A percentile compares a stretch with the other conserved stretches of the same genome.
Conservation (phyloP, 2,329 filamentous ascomycete genomes). For the Cladosporium sp. region DNA sequence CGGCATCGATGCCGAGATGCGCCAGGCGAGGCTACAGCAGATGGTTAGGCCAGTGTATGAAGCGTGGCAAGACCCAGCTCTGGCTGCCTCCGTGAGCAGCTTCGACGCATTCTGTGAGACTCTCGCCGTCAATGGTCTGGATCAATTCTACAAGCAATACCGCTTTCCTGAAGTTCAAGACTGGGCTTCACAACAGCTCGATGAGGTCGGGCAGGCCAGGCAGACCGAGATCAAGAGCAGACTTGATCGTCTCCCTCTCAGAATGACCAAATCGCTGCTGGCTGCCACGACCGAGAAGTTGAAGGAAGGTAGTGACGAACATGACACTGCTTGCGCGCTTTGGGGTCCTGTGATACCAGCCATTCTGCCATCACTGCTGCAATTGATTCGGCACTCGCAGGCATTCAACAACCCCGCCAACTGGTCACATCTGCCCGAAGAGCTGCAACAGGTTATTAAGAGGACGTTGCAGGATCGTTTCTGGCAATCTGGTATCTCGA, state of each 20-base stretch:
- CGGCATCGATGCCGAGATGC: conserved; percentile 65
- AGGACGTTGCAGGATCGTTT: conserved; percentile 90
- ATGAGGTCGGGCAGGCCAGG: conserved; percentile 72
- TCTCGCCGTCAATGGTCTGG: conserved; percentile 74
- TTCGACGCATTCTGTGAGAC: conserved; percentile 77
- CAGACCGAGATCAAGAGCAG: conserved; percentile 76
- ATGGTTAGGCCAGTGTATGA: conserved; percentile 81
- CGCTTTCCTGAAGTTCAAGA: conserved; percentile 73
- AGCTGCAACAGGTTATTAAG: conserved; percentile 72
- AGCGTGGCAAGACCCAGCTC: conserved; percentile 69
- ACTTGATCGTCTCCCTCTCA: conserved; percentile 70
- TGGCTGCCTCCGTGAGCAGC: conserved; percentile 66
- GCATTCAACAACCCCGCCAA: conserved; percentile 83
- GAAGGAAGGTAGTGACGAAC: conserved; percentile 67
- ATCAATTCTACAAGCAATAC: conserved; percentile 69
- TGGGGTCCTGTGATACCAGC: conserved; percentile 80
- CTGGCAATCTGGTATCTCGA: conserved; percentile 97
- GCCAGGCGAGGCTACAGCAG: conserved; percentile 65
- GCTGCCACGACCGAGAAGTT: conserved; percentile 88
- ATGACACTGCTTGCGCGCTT: conserved; percentile 71
- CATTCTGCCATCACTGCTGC: conserved; percentile 80
- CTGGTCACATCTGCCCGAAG: conserved; percentile 71
- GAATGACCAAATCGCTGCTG: conserved; percentile 87
- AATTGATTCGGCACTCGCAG: conserved; percentile 84
- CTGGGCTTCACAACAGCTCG: conserved; percentile 75